These are phyloP conservation scores for Citrus inodora DNA, from an alignment of 345 rosid genomes.

Conservation along the genomic window DNA sequence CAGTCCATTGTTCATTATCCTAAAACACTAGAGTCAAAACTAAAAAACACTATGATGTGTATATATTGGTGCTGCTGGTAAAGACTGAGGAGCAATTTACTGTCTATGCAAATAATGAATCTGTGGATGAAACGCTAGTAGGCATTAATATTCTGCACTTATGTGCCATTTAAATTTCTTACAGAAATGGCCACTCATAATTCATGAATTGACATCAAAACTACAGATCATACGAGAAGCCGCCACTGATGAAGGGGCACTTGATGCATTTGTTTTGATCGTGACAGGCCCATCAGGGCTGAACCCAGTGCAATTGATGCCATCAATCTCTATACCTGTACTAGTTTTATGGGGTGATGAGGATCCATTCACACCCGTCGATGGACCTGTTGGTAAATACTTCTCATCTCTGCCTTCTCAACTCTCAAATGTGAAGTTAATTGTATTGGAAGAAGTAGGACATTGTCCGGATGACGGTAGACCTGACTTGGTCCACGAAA, in stretches of 20 bases:
- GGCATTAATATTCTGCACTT: no score
- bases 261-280: slow-evolving; percentile 83
- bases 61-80: no score
- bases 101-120: no score
- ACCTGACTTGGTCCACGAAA: slow-evolving; percentile 67
- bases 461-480: slow-evolving; percentile 91
- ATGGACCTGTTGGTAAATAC: slow-evolving; percentile 85
- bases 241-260: slow-evolving; percentile 74
- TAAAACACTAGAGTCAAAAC: no score
- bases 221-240: slow-evolving; percentile 75
- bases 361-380: slow-evolving; percentile 81
- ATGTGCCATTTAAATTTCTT: no score
- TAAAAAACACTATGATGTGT: no score
- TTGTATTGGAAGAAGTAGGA: slow-evolving; percentile 71
- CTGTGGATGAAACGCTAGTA: no score
- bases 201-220: no score
- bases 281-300: slow-evolving; percentile 97
- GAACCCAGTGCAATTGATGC: slow-evolving; percentile 62
- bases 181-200: no score
- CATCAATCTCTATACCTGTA: slow-evolving; percentile 49
- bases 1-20: no score
- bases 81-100: no score
- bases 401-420: slow-evolving; percentile 60
- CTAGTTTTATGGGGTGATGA: slow-evolving; percentile 80
- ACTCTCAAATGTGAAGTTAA: slow-evolving; percentile 54